phyloP scores from a whole-genome alignment of 805 yeast genomes.

The Hanseniaspora jakobsenii region DNA sequence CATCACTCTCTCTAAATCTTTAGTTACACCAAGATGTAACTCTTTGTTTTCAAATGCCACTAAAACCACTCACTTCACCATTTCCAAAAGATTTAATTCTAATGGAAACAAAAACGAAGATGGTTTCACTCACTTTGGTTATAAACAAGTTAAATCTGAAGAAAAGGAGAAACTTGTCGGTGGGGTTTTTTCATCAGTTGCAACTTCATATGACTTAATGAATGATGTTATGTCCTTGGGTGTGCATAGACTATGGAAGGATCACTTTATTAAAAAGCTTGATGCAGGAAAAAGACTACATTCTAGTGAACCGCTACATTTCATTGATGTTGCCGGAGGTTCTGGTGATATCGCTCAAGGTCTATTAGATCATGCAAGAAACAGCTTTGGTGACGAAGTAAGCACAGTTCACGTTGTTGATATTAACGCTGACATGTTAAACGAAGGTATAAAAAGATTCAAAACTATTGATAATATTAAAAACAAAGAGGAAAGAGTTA shows the following conservation, averaged over 20 bases:
- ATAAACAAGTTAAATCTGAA: conserved; percentile 61
- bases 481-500: conserved; percentile 46
- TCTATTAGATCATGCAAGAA: conserved; percentile 77
- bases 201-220: conserved; percentile 89
- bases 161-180: conserved; percentile 77
- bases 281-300: conserved; percentile 94
- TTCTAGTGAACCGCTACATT: conserved; percentile 59
- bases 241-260: conserved; percentile 88
- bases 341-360: conserved; percentile 98
- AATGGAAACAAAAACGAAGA: conserved; percentile 2
- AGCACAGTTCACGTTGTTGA: conserved; percentile 86
- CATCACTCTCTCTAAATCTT: too few species aligned
- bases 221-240: conserved; percentile 97
- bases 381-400: conserved; percentile 57
- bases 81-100: conserved; percentile 4
- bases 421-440: conserved; percentile 90
- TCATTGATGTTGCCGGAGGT: conserved; percentile 96
- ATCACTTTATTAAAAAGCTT: conserved; percentile 70
- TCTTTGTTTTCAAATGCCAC: neutral
- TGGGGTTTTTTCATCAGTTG: conserved; percentile 87
- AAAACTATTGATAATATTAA: conserved; percentile 45
- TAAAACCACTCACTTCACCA: neutral
- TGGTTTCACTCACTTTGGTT: conserved; percentile 86
- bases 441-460: conserved; percentile 70
- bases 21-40: neutral